These are phyloP conservation scores for Trichosanthes cucumerina DNA, from an alignment of 306 rosid genomes.

Conservation along the genomic window DNA sequence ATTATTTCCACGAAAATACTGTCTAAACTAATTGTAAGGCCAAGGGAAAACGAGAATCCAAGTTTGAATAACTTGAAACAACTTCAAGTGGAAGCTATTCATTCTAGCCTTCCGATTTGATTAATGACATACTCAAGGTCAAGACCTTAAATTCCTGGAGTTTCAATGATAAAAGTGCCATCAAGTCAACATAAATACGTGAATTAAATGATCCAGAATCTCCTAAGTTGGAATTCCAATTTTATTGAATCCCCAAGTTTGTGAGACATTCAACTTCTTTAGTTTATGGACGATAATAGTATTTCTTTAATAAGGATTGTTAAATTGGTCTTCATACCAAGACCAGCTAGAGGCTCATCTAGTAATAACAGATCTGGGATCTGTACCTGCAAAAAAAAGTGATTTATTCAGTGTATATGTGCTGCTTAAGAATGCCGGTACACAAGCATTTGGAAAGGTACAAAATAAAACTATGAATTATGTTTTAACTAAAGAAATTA, in stretches of 20 bases:
- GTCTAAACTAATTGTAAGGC: background rate
- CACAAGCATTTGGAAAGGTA: background rate
- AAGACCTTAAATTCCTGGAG: background rate
- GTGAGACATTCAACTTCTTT: background rate
- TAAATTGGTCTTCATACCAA: slow-evolving; percentile 45
- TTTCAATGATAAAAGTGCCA: background rate
- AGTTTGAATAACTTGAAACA: background rate
- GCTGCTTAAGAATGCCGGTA: background rate
- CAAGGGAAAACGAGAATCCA: background rate
- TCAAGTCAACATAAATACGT: background rate
- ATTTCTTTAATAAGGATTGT: background rate
- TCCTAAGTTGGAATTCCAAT: background rate
- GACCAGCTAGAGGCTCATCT: slow-evolving; percentile 98
- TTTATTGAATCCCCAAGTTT: background rate
- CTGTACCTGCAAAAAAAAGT: slow-evolving; percentile 56
- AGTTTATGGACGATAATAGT: background rate
- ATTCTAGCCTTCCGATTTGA: background rate
- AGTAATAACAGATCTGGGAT: slow-evolving; percentile 76
- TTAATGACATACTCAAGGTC: background rate
- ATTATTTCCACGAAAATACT: too few relatives aligned
- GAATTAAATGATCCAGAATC: background rate
- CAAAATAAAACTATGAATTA: background rate
- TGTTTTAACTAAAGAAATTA: background rate
- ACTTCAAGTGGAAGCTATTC: background rate
- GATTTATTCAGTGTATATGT: background rate